These are phyloP conservation scores for Camelina neglecta DNA, from an alignment of 345 rosid genomes.

Conservation along the genomic window DNA sequence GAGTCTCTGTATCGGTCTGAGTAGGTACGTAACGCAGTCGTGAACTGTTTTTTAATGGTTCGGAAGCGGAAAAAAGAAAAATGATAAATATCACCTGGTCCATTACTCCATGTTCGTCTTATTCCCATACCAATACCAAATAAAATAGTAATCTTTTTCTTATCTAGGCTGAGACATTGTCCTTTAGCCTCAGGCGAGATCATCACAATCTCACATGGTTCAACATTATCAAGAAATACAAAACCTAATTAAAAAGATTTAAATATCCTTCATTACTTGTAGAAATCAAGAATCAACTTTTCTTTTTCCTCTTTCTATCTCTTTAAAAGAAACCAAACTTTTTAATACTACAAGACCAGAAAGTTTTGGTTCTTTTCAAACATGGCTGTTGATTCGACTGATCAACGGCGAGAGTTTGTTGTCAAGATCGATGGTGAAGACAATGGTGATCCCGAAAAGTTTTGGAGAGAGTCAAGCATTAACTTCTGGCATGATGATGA, in stretches of 20 bases:
- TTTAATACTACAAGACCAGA: constrained; percentile 1
- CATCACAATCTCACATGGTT: constrained; percentile 38
- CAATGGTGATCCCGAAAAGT: constrained; percentile 34
- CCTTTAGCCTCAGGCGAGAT: constrained; percentile 26
- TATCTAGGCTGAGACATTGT: constrained; percentile 33
- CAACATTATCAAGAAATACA: neutral
- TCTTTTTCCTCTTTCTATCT: constrained; percentile 14
- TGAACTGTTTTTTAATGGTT: neutral
- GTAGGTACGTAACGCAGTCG: constrained; percentile 19
- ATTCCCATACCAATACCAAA: neutral
- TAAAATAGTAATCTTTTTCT: neutral
- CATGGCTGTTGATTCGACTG: constrained; percentile 53
- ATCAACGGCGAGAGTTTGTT: constrained; percentile 47
- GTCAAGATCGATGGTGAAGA: constrained; percentile 48
- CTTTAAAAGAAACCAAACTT: neutral
- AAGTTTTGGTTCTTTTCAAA: neutral
- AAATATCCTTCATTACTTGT: constrained; percentile 18
- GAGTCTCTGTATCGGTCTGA: constrained; percentile 28
- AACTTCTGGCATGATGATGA: constrained; percentile 50
- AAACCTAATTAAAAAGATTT: constrained; percentile 14
- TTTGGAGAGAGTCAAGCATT: constrained; percentile 72
- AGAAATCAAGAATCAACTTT: constrained; percentile 34
- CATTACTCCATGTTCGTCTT: constrained; percentile 27
- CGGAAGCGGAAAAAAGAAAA: constrained; percentile 23
- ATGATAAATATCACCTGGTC: constrained; percentile 32